Evolutionary conservation across 2,329 filamentous ascomycete genomes (phyloP), one percentile per base, ranked within the genome.

Genomic region (Microdochium paspali): DNA sequence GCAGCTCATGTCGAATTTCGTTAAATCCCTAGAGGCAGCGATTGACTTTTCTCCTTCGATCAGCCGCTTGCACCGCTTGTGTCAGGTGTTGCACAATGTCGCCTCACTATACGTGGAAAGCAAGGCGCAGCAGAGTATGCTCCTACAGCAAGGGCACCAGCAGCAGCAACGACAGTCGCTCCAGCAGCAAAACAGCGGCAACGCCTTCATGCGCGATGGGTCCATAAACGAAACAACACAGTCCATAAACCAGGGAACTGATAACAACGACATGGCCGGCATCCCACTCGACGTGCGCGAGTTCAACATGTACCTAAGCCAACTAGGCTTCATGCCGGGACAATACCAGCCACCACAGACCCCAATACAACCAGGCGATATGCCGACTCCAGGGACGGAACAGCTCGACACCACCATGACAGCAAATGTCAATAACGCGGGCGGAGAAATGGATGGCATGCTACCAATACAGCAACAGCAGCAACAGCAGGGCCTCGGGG

Each of bases 71-170:
- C 71, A 78, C 51, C 76, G 72, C 24, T 67, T 84, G 13, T 82
- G 78, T 51, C 70, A 77, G 44, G 72, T 80, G 2, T 71, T 84
- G 45, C 72, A 76, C 52, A 77, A 69, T 30, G 74, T 83, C 7
- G 79, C 79, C 0, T 68, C 71, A 30, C 65, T 80, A 4, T 83
- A 82, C 52, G 66, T 82, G 15, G 74, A 81, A 55, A 74, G 76
- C 2, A 77, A 76, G 45, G 61, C 58, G 21, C 54, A 55, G 44
- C 56, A 62, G 50, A 21, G n/a, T 18, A 15, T 40, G 35, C 35
- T 40, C 35, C 18, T 40, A 20, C 59, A 66, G 64, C 53, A 67
- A 48, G 60, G 54, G 30, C 57, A 49, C 25, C 30, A 24, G 6
- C 30, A 24, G 3, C 40, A 44, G 21, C 40, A 21, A 25, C 40